Percentiles rank a stretch among this genome's conserved stretches.
Evolutionary conservation across 805 yeast species (phyloP).

Genomic region (Saccharomycopsis sp.): DNA sequence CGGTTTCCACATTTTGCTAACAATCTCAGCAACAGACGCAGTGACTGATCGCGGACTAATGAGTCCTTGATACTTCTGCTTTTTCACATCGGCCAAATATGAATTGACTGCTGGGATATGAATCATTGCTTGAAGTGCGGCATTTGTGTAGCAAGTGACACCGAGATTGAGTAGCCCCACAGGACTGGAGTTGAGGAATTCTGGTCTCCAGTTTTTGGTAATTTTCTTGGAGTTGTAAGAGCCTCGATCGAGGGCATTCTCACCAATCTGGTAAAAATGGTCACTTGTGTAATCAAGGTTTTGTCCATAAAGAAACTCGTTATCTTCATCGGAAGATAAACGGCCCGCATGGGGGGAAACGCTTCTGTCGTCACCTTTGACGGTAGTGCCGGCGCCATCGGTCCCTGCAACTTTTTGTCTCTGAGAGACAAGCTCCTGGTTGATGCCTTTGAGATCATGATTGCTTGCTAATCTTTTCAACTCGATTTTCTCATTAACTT

Average conservation of each 20-base stretch:
- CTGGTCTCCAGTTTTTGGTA: constrained; percentile 61
- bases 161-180: constrained; percentile 80
- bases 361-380: no score
- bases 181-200: constrained; percentile 39
- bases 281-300: constrained; percentile 21
- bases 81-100: constrained; percentile 59
- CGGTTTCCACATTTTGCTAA: constrained; percentile 54
- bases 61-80: constrained; percentile 34
- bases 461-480: constrained; percentile 66
- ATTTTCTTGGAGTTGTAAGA: constrained; percentile 51
- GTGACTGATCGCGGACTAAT: constrained; percentile 53
- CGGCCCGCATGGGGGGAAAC: neutral
- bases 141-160: constrained; percentile 93
- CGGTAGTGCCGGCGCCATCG: neutral
- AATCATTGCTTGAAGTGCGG: constrained; percentile 84
- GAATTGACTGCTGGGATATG: constrained; percentile 89
- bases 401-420: neutral
- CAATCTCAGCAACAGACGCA: constrained; percentile 56
- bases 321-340: constrained; percentile 3
- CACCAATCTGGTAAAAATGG: constrained; percentile 52
- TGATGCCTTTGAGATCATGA: constrained; percentile 48
- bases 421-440: constrained; percentile 23
- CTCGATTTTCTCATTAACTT: constrained; percentile 28
- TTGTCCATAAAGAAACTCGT: constrained; percentile 18
- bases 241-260: constrained; percentile 51